A percentile compares a stretch with the other conserved stretches of the same genome.
Conservation (phyloP, 139 green algal genomes). For the Tetraselmis striata region DNA sequence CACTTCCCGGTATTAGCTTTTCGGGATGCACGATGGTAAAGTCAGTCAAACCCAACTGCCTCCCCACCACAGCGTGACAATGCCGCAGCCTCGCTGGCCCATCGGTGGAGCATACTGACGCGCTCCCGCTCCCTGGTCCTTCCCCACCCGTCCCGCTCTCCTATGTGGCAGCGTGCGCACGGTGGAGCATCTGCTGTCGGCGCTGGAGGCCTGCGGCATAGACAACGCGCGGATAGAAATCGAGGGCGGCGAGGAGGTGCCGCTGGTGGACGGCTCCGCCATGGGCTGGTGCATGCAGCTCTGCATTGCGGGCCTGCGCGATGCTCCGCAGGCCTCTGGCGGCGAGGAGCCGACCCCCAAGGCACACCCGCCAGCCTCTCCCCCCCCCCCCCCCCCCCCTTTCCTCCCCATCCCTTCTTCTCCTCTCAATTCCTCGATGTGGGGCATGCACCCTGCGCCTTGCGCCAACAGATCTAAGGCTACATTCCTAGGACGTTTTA, state of each 20-base stretch:
- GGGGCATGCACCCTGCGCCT: too few relatives aligned
- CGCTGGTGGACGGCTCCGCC: conserved; percentile 77
- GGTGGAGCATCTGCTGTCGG: conserved; percentile 69
- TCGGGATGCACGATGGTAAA: too few relatives aligned
- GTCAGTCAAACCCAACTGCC: too few relatives aligned
- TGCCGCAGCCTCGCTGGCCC: too few relatives aligned
- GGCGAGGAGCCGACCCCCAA: not conserved
- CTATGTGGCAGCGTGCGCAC: conserved; percentile 20
- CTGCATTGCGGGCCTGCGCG: conserved; percentile 28
- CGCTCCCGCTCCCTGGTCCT: not conserved
- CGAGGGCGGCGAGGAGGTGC: conserved; percentile 62
- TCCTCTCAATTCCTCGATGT: too few relatives aligned
- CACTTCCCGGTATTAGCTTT: too few relatives aligned
- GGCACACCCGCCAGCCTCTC: not conserved
- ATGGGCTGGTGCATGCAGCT: conserved; percentile 54
- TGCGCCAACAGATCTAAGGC: too few relatives aligned
- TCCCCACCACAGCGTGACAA: too few relatives aligned
- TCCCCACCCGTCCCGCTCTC: not conserved
- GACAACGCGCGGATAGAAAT: conserved; percentile 81
- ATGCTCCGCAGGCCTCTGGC: not conserved
- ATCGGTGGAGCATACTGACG: too few relatives aligned
- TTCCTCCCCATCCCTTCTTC: too few relatives aligned
- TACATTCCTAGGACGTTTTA: too few relatives aligned
- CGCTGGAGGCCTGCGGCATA: conserved; percentile 76
- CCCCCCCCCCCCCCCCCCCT: too few relatives aligned